Base-by-base conservation (phyloP, 2,329 filamentous ascomycete genomes). In the Moelleriella libera region DNA sequence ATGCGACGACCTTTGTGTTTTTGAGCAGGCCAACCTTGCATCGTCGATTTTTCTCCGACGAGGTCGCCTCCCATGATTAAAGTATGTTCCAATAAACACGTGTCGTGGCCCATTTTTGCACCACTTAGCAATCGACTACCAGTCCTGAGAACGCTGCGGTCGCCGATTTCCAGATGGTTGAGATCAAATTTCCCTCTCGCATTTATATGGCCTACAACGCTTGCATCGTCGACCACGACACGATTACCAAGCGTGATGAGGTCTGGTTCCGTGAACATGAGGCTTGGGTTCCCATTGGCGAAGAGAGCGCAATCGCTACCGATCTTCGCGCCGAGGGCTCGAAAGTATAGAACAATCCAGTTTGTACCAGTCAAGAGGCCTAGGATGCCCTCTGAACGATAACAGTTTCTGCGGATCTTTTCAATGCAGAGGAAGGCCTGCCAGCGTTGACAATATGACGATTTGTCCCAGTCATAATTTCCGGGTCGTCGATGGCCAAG, bases 201-300 rank as follows among this genome's bases (percentile, higher is more conserved):
- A 56, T 79, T 78, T 56, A 78, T 69, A 54, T 78, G 75, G 5
- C 64, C 70, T 6, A 78, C 74, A 5, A 78, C 59, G 53, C 71
- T 75, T 1, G 74, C 72, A 53, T 78, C 74, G 48, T 78, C 75
- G 1, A 78, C 68, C 1, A 62, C 61, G 1, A 77, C 74, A 1
- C 75, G 60, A 52, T 76, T 68, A 2, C 75, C 75, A 2, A 78
- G 59, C 0, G 63, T 71, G 11, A 79, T 61, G 6, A 78, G 63
- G 48, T 78, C 75, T 1, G 75, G 75, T 59, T 78, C 75, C 0
- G 75, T 79, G 53, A 78, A 75, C 56, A 74, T 67, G 12, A 78
- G 60, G 37, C 65, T 70, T 1, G 74, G 73, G 5, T 61, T 55
- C 0, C 75, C 75, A 40, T 71, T 74, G 1, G 72, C 71, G 47